Conservation (phyloP, 208 protist species). For the Leishmania tarentolae region DNA sequence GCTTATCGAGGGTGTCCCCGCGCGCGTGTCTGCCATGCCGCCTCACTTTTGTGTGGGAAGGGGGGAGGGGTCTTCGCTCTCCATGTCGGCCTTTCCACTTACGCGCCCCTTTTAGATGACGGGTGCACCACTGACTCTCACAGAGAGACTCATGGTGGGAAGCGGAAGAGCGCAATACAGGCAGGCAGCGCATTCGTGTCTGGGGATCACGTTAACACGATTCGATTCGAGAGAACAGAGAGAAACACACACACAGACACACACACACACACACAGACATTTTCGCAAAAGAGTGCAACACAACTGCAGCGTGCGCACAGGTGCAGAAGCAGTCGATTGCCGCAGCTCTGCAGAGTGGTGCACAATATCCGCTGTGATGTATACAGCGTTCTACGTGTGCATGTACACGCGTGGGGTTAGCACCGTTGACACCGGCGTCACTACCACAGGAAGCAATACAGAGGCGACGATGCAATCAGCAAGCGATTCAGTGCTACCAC, state of each 20-base stretch:
- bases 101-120: background rate
- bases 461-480: background rate
- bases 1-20: background rate
- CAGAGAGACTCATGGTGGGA: background rate
- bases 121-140: background rate
- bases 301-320: background rate
- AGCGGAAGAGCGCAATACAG: background rate
- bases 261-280: background rate
- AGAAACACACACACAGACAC: background rate
- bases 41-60: no score
- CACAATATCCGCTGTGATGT: background rate
- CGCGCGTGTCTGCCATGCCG: no score
- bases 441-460: background rate
- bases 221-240: background rate
- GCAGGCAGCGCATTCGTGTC: background rate
- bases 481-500: background rate
- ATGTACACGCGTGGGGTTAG: background rate
- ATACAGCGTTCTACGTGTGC: background rate
- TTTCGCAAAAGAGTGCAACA: background rate
- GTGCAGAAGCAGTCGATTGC: background rate
- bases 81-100: background rate
- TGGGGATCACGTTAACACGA: background rate
- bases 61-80: background rate
- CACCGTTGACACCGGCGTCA: background rate
- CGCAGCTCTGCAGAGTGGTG: background rate